Evolutionary conservation across 2,329 filamentous ascomycete genomes (phyloP), one percentile per base, ranked within the genome.

Genomic region (Fonsecaea pedrosoi): DNA sequence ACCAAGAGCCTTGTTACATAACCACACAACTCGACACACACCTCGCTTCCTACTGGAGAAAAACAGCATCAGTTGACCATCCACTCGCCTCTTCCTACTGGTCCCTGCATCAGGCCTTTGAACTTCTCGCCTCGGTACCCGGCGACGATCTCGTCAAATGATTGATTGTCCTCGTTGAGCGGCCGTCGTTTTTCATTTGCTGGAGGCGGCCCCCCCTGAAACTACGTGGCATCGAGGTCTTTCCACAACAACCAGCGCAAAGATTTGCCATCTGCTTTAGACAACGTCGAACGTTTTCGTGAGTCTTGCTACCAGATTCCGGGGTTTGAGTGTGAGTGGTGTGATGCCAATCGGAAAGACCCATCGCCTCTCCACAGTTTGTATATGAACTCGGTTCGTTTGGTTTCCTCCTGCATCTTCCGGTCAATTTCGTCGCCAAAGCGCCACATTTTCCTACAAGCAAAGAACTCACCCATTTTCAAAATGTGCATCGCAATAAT

Each of bases 401-500:
- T 32, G 12, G 0, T 18, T 40, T 30, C 4, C 15, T 34, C 21
- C 32, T 21, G 10, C 38, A 12, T 45, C 50, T 53, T 30, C n/a
- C 45, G 21, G 18, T 12, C 21, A 12, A 40, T 50, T 50, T 50
- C 4, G 42, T 21, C 42, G n/a, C 42, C 15, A 48, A 48, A 48
- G 10, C 7, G 42, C 42, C 42, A 48, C 21, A 48, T 21, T 48
- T 13, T 32, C 7, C 25, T 21, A 25, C 25, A 34, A 25, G 50
- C 13, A 15, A 1, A 30, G 30, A 38, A n/a, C 57, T 35, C 18
- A 42, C 10, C 42, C n/a, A 37, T 37, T 18, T 34, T 25, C 54
- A 74, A 62, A 58, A 94, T 94, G 91, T 94, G 91, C 76, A 93
- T 94, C 79, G 89, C 88, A 57, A 82, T 94, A 54, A 81, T 92